phyloP scores from a whole-genome alignment of 1,284 basidiomycete species.

The Neonothopanus nambi region DNA sequence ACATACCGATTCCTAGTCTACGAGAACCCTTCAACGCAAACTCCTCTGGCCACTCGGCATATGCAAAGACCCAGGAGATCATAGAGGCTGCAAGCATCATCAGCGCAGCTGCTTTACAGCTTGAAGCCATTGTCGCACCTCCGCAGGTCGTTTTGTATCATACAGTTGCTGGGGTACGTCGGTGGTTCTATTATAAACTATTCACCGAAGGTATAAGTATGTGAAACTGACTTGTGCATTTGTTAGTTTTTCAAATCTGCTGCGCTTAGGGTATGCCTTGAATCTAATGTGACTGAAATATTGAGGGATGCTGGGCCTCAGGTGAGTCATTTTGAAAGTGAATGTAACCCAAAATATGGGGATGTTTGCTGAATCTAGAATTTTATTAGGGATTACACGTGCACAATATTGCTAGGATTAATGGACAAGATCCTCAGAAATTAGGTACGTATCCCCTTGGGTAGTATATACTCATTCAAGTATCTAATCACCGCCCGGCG shows the following conservation, averaged over 20 bases:
- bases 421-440: conserved; percentile 23
- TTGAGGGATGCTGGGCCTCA: conserved; percentile 34
- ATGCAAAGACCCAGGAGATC: no score
- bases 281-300: conserved; percentile 36
- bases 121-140: conserved; percentile 33
- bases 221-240: not conserved
- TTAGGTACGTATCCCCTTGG: conserved; percentile 22
- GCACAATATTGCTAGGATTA: conserved; percentile 25
- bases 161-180: conserved; percentile 31
- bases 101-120: conserved; percentile 37
- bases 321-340: no score
- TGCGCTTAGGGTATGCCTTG: conserved; percentile 28
- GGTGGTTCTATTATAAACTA: no score
- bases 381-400: conserved; percentile 25
- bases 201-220: no score
- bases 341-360: no score
- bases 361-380: not conserved
- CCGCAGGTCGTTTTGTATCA: conserved; percentile 30
- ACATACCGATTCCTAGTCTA: conserved; percentile 24
- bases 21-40: conserved; percentile 27
- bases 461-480: no score
- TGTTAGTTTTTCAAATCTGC: conserved; percentile 16
- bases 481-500: not conserved
- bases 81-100: conserved; percentile 33
- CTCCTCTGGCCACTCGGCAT: no score